These are phyloP conservation scores for Geotrichum histeridarum DNA, from an alignment of 1,139 yeast genomes.

Conservation along the genomic window DNA sequence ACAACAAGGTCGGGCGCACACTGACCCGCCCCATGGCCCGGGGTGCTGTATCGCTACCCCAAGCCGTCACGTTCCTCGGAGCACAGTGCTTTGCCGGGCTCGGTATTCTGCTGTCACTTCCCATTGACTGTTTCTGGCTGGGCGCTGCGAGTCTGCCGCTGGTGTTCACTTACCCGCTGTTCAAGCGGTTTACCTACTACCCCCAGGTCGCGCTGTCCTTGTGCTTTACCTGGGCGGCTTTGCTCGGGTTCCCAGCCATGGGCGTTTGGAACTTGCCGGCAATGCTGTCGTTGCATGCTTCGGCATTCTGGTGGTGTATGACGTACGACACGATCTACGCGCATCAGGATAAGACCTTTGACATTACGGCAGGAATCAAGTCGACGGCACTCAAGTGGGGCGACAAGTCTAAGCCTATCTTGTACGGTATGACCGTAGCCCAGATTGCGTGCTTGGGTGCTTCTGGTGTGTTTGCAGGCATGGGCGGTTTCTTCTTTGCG, in stretches of 20 bases:
- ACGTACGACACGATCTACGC: conserved; percentile 95
- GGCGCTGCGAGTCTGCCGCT: conserved; percentile 79
- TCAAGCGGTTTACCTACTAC: conserved; percentile 88
- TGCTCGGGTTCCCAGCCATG: conserved; percentile 93
- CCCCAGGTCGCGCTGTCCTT: conserved; percentile 82
- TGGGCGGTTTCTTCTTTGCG: conserved; percentile 77
- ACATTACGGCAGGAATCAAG: conserved; percentile 82
- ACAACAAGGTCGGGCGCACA: conserved; percentile 80
- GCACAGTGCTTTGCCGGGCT: conserved; percentile 77
- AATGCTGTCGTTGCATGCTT: conserved; percentile 69
- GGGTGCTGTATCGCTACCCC: conserved; percentile 65
- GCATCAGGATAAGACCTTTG: conserved; percentile 91
- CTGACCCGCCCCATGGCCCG: conserved; percentile 87
- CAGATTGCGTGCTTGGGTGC: conserved; percentile 60
- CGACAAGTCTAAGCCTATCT: conserved; percentile 61
- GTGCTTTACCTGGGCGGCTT: conserved; percentile 93
- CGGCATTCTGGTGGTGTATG: conserved; percentile 90
- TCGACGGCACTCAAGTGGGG: conserved; percentile 97
- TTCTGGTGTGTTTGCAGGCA: conserved; percentile 76
- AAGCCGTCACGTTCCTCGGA: conserved; percentile 70
- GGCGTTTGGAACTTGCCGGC: conserved; percentile 69
- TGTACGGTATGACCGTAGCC: conserved; percentile 55
- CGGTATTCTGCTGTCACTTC: conserved; percentile 64
- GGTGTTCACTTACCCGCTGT: conserved; percentile 83
- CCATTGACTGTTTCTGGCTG: conserved; percentile 72